Evolutionary conservation across 2,329 filamentous ascomycete genomes (phyloP).

Genomic region (Nigrospora osmanthi): DNA sequence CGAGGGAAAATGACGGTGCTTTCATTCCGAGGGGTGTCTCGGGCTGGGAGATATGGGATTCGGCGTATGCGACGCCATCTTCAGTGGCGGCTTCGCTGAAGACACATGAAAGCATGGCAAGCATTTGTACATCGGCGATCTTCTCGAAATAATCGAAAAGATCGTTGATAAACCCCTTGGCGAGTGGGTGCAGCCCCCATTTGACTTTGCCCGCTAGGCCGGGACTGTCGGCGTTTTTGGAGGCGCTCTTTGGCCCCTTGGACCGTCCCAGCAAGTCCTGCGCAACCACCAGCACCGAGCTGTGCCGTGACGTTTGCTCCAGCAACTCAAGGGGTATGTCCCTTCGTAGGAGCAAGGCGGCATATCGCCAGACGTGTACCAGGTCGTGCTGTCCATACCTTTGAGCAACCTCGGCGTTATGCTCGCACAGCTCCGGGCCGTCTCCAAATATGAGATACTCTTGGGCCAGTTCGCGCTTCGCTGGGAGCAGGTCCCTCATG

Average conservation of each 20-base stretch:
- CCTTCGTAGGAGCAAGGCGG: slow-evolving; percentile 68
- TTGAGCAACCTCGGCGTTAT: slow-evolving; percentile 74
- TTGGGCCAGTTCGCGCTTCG: slow-evolving; percentile 67
- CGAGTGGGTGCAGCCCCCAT: slow-evolving; percentile 61
- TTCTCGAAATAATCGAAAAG: slow-evolving; percentile 58
- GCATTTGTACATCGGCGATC: slow-evolving; percentile 59
- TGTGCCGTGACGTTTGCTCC: slow-evolving; percentile 41
- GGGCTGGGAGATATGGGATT: slow-evolving; percentile 46
- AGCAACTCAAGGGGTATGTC: slow-evolving; percentile 65
- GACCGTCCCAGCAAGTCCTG: slow-evolving; percentile 47
- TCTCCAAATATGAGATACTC: slow-evolving; percentile 81
- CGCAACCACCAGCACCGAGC: slow-evolving; percentile 63
- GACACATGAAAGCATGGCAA: slow-evolving; percentile 64
- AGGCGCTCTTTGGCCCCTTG: slow-evolving; percentile 10
- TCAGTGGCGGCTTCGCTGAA: slow-evolving; percentile 54
- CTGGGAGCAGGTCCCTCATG: slow-evolving; percentile 64
- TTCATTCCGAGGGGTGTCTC: slow-evolving; percentile 59
- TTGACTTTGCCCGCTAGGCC: slow-evolving; percentile 52
- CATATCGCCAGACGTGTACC: slow-evolving; percentile 76
- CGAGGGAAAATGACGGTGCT: slow-evolving; percentile 57
- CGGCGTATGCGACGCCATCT: slow-evolving; percentile 48
- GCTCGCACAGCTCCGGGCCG: slow-evolving; percentile 69
- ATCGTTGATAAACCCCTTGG: slow-evolving; percentile 50
- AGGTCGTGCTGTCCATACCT: slow-evolving; percentile 64
- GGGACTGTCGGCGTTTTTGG: slow-evolving; percentile 9